Conservation (phyloP, 2,329 filamentous ascomycete species). For the Fusarium graminum region DNA sequence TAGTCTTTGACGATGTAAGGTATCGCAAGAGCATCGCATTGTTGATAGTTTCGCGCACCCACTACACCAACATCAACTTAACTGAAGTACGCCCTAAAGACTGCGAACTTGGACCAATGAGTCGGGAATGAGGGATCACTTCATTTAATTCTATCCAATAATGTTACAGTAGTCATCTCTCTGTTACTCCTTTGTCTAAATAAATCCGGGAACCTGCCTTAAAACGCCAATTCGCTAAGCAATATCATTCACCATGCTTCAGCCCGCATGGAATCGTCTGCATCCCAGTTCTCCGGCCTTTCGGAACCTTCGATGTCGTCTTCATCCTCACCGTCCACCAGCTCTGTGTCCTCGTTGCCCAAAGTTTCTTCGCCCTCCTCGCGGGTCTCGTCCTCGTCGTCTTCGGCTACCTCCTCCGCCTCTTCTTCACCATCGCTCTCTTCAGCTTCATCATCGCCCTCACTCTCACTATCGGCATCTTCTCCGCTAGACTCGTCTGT, state of each 20-base stretch:
- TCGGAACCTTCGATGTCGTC: conserved; percentile 9
- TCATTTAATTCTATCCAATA: background rate
- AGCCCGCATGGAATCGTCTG: conserved; percentile 21
- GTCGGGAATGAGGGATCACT: background rate
- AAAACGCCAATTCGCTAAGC: conserved; percentile 34
- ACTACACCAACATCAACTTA: too few species aligned
- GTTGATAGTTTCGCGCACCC: background rate
- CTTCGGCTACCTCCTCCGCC: conserved; percentile 36
- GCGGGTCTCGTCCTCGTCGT: conserved; percentile 23
- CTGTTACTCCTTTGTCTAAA: conserved; percentile 4
- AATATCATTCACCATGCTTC: conserved; percentile 15
- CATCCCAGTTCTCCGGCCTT: conserved; percentile 22
- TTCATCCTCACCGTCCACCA: conserved; percentile 34
- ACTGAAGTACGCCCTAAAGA: too few species aligned
- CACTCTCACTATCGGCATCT: conserved; percentile 55
- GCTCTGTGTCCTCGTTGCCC: conserved; percentile 37
- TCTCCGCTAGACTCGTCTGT: conserved; percentile 53
- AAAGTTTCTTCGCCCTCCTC: conserved; percentile 37
- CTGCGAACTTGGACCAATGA: background rate
- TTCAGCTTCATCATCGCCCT: conserved; percentile 50
- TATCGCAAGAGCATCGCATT: background rate
- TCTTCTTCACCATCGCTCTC: conserved; percentile 40
- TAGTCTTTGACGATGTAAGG: background rate
- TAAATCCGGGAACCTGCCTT: conserved; percentile 2
- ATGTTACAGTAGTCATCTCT: conserved; percentile 3